Conservation (phyloP, 202 grass and related monocot genomes). For the Saccharum hybrid region DNA sequence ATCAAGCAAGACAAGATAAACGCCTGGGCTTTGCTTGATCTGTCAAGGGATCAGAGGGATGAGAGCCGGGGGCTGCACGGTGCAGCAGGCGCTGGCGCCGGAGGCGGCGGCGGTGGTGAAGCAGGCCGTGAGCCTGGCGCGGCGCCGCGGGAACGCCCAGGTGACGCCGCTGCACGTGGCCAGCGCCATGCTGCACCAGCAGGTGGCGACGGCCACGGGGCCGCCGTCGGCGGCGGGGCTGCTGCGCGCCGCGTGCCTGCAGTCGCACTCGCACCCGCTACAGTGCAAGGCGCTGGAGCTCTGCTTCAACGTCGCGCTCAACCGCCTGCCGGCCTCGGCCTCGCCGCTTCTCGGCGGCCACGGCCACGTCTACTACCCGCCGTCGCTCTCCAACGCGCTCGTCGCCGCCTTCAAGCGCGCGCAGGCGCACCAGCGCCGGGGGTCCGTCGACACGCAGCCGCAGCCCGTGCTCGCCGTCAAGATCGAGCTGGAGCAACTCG, state of each 20-base stretch:
- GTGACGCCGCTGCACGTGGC: slow-evolving; percentile 86
- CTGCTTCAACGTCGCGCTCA: slow-evolving; percentile 95
- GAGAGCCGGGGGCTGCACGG: slow-evolving; percentile 73
- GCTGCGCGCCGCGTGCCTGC: slow-evolving; percentile 76
- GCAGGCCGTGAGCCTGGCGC: slow-evolving; percentile 70
- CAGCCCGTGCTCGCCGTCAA: slow-evolving; percentile 73
- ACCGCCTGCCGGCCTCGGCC: slow-evolving; percentile 67
- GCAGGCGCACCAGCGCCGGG: slow-evolving; percentile 83
- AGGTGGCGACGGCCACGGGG: slow-evolving; percentile 4
- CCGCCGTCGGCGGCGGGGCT: slow-evolving; percentile 34
- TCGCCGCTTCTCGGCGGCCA: slow-evolving; percentile 55
- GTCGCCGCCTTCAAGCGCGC: slow-evolving; percentile 86
- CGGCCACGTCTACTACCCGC: slow-evolving; percentile 57
- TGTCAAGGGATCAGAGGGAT: slow-evolving; percentile 13
- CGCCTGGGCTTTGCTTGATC: not conserved
- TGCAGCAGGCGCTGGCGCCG: slow-evolving; percentile 71
- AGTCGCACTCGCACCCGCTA: slow-evolving; percentile 85
- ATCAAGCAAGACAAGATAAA: not conserved
- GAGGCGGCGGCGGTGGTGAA: slow-evolving; percentile 71
- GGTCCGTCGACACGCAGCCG: slow-evolving; percentile 61
- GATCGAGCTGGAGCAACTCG: slow-evolving; percentile 90
- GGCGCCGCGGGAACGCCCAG: slow-evolving; percentile 68
- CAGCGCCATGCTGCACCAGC: slow-evolving; percentile 70
- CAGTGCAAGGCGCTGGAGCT: slow-evolving; percentile 93
- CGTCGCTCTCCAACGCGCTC: slow-evolving; percentile 82